Percentiles rank a stretch among this genome's conserved stretches.
Conservation (phyloP, 352 stramenopile species). For the Nannochloropsis limnetica region DNA sequence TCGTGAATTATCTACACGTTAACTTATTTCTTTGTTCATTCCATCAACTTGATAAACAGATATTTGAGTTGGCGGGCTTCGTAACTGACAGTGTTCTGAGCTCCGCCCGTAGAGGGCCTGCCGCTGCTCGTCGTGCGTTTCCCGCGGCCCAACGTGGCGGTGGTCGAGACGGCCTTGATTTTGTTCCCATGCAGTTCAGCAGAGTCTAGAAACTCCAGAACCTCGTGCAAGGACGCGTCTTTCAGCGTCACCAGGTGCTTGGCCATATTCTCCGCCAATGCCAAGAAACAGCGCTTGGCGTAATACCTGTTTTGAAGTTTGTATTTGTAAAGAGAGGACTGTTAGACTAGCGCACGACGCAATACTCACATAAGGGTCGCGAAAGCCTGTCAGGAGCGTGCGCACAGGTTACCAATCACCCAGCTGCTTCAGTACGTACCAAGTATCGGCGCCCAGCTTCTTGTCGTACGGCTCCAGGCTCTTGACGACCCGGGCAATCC, state of each 20-base stretch:
- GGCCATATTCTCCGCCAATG: constrained; percentile 76
- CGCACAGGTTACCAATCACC: not conserved
- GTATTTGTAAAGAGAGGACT: no score
- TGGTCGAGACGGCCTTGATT: constrained; percentile 56
- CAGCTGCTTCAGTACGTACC: constrained; percentile 58
- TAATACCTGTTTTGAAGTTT: constrained; percentile 61
- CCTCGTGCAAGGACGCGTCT: constrained; percentile 82
- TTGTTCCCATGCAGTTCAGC: constrained; percentile 78
- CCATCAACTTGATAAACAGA: constrained; percentile 80
- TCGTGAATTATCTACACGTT: not conserved
- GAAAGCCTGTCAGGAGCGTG: no score
- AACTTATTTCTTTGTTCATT: constrained; percentile 47
- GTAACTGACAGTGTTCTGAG: constrained; percentile 76
- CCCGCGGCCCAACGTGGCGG: not conserved
- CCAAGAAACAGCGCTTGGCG: constrained; percentile 85
- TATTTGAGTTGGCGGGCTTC: constrained; percentile 82
- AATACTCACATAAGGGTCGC: no score
- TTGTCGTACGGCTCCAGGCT: constrained; percentile 88
- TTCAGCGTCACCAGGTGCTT: constrained; percentile 90
- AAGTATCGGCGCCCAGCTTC: constrained; percentile 85
- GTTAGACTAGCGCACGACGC: no score
- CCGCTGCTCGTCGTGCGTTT: constrained; percentile 20
- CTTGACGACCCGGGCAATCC: constrained; percentile 81
- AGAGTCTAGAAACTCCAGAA: constrained; percentile 79
- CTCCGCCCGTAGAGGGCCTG: constrained; percentile 50